Evolutionary conservation across 225 moss, liverwort and hornwort species (phyloP).

Genomic region (Neckera pumila): DNA sequence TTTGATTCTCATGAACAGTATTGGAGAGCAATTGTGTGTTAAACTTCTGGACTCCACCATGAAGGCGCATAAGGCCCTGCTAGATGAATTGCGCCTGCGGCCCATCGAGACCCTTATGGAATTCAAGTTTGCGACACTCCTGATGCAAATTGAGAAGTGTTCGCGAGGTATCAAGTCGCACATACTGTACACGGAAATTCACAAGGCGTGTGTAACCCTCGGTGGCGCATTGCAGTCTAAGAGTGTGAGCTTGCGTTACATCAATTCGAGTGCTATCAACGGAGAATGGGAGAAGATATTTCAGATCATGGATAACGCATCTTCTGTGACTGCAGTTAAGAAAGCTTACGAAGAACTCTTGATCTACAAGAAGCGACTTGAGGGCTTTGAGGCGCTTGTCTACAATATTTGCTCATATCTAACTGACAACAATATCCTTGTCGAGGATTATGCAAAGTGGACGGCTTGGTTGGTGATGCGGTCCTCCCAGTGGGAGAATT

Average conservation of each 20-base stretch:
- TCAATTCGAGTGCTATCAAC: not conserved
- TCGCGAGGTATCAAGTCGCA: conserved; percentile 13
- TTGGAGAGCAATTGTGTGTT: conserved; percentile 25
- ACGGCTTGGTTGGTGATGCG: conserved; percentile 13
- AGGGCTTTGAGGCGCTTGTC: conserved; percentile 19
- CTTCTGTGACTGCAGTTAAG: conserved; percentile 11
- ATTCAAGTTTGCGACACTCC: conserved; percentile 20
- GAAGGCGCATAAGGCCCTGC: not conserved
- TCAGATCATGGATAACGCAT: conserved; percentile 6
- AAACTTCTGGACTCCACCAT: conserved; percentile 13
- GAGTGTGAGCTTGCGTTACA: conserved; percentile 19
- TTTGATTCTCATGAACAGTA: conserved; percentile 7
- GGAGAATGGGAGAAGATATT: conserved; percentile 36
- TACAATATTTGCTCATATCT: conserved; percentile 10
- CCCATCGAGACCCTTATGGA: conserved; percentile 20
- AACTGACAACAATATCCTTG: not conserved
- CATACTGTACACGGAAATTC: not conserved
- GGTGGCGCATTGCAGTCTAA: conserved; percentile 4
- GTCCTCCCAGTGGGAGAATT: conserved; percentile 28
- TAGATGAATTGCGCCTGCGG: not conserved
- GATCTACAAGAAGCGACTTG: conserved; percentile 10
- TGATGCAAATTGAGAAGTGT: conserved; percentile 34
- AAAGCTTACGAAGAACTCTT: conserved; percentile 10
- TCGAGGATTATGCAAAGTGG: conserved; percentile 7
- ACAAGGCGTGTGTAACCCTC: conserved; percentile 1